Conservation (phyloP, 2,329 filamentous ascomycete genomes). For the Claviceps maximensis region DNA sequence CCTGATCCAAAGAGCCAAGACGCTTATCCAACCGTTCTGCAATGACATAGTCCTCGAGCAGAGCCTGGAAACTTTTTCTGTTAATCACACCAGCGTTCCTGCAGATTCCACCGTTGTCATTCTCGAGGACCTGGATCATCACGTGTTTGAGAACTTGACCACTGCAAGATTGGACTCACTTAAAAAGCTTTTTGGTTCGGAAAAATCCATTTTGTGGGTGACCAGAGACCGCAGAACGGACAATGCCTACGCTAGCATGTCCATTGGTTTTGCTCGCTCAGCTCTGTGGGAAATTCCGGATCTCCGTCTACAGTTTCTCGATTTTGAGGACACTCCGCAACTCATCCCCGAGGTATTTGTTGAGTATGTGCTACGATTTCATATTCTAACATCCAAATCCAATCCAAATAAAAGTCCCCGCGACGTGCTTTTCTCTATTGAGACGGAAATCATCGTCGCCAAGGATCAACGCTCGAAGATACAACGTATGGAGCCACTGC, state of each 20-base stretch:
- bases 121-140: not conserved
- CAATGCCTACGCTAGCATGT: not conserved
- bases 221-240: not conserved
- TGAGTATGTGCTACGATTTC: not conserved
- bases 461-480: not conserved
- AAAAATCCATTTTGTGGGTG: not conserved
- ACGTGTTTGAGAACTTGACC: not conserved
- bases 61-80: not conserved
- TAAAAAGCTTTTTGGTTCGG: not conserved
- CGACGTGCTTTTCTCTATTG: not conserved
- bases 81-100: not conserved
- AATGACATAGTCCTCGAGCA: not conserved
- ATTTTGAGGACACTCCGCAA: not conserved
- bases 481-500: not conserved
- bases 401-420: not conserved
- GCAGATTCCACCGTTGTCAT: not conserved
- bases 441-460: not conserved
- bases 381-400: not conserved
- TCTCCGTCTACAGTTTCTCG: slow-evolving; percentile 3
- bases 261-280: not conserved
- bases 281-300: not conserved
- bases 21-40: not conserved
- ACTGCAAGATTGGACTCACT: not conserved
- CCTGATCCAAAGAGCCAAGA: not conserved
- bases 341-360: not conserved